phyloP scores from a whole-genome alignment of 2,329 filamentous ascomycete species.

The Aureobasidium vineae region DNA sequence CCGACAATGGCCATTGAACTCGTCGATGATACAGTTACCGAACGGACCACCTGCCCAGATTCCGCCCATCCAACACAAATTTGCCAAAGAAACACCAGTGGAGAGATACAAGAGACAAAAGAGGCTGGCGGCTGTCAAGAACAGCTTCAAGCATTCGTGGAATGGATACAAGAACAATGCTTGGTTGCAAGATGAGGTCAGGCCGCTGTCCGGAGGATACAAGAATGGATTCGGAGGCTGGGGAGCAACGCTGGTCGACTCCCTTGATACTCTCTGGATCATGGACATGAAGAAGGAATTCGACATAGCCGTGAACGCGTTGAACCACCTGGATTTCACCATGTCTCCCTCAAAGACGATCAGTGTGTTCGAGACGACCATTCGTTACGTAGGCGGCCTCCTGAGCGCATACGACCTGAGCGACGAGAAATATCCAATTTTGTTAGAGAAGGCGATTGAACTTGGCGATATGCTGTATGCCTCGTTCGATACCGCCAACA shows the following conservation, averaged over 20 bases:
- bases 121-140: slow-evolving; percentile 65
- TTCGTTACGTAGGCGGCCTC: slow-evolving; percentile 68
- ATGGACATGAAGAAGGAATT: slow-evolving; percentile 67
- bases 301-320: slow-evolving; percentile 59
- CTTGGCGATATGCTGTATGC: slow-evolving; percentile 64
- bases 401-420: slow-evolving; percentile 69
- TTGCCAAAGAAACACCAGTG: slow-evolving; percentile 61
- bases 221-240: slow-evolving; percentile 86
- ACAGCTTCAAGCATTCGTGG: slow-evolving; percentile 78
- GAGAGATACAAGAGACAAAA: slow-evolving; percentile 62
- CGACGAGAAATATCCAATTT: slow-evolving; percentile 50
- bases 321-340: slow-evolving; percentile 59
- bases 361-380: slow-evolving; percentile 69
- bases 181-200: slow-evolving; percentile 83
- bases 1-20: slow-evolving; percentile 62
- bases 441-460: slow-evolving; percentile 62
- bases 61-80: slow-evolving; percentile 72
- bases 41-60: slow-evolving; percentile 66
- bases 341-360: slow-evolving; percentile 54
- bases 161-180: slow-evolving; percentile 74
- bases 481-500: slow-evolving; percentile 66
- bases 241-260: slow-evolving; percentile 84
- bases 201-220: slow-evolving; percentile 60
- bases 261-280: slow-evolving; percentile 71
- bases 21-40: slow-evolving; percentile 70